Percentiles rank a stretch among this genome's conserved stretches.
Evolutionary conservation across 805 yeast species (phyloP).

Genomic region (Wickerhamiella vanderwaltii): DNA sequence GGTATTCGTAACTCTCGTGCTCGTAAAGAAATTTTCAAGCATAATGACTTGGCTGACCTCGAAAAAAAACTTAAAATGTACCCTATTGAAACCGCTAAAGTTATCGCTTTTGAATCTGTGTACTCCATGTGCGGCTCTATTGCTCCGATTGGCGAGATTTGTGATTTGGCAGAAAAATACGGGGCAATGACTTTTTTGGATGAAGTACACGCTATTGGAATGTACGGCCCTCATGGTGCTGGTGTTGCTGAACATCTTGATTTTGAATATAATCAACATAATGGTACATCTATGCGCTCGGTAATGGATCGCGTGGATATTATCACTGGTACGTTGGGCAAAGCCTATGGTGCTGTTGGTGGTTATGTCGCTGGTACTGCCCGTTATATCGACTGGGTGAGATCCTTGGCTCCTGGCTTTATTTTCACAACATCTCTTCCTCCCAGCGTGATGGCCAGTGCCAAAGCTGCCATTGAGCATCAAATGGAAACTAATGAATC

Average conservation of each 20-base stretch:
- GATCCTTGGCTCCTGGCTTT: conserved; percentile 95
- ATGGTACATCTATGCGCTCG: conserved; percentile 45
- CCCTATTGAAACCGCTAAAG: conserved; percentile 81
- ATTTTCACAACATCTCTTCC: conserved; percentile 95
- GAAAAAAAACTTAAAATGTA: conserved; percentile 66
- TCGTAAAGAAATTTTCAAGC: conserved; percentile 79
- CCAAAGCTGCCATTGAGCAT: conserved; percentile 72
- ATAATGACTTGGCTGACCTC: conserved; percentile 74
- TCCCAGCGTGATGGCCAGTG: conserved; percentile 96
- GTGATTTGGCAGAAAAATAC: conserved; percentile 93
- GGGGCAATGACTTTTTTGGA: conserved; percentile 95
- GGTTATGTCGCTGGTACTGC: conserved; percentile 91
- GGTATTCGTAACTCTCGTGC: conserved; percentile 89
- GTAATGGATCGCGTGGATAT: conserved; percentile 86
- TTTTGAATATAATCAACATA: conserved; percentile 60
- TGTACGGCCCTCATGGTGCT: conserved; percentile 99
- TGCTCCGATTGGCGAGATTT: conserved; percentile 82
- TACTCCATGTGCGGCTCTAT: conserved; percentile 98
- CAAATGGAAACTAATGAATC: conserved; percentile 67
- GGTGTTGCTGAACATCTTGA: conserved; percentile 97
- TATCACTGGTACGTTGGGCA: conserved; percentile 95
- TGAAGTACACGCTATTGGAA: conserved; percentile 98
- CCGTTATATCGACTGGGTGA: conserved; percentile 80
- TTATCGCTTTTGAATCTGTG: conserved; percentile 94
- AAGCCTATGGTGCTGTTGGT: conserved; percentile 94